These are phyloP conservation scores for Neurospora sp. DNA, from an alignment of 495 filamentous ascomycete species.

Conservation along the genomic window DNA sequence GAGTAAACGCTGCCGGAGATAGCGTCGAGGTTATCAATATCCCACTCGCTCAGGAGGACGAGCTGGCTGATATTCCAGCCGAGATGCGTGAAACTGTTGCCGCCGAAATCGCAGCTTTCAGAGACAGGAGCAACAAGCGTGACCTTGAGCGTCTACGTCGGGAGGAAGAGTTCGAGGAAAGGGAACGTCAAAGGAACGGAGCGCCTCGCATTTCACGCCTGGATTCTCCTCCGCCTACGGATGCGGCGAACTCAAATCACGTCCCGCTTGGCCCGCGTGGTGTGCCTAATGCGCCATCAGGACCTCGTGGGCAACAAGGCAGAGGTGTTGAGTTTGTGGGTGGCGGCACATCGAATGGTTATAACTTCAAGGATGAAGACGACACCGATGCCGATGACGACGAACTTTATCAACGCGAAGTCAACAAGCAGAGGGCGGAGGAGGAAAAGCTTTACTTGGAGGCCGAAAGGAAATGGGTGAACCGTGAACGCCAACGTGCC, in stretches of 20 bases:
- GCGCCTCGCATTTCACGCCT: constrained; percentile 55
- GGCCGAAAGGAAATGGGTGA: constrained; percentile 81
- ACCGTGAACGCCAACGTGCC: constrained; percentile 72
- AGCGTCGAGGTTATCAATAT: constrained; percentile 85
- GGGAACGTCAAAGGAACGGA: constrained; percentile 67
- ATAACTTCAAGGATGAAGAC: constrained; percentile 62
- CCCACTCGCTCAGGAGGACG: constrained; percentile 80
- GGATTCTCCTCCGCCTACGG: constrained; percentile 58
- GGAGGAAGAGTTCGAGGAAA: constrained; percentile 87
- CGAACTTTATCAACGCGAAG: constrained; percentile 66
- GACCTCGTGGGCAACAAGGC: constrained; percentile 50
- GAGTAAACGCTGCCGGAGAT: constrained; percentile 41
- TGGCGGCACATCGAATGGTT: constrained; percentile 53
- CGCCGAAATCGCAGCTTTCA: constrained; percentile 86
- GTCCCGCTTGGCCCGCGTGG: constrained; percentile 80
- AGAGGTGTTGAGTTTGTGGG: constrained; percentile 74
- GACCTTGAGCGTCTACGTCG: constrained; percentile 78
- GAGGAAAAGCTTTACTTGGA: constrained; percentile 75
- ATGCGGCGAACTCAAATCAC: constrained; percentile 46
- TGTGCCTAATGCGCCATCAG: constrained; percentile 68
- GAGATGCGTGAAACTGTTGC: constrained; percentile 97
- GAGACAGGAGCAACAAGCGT: constrained; percentile 75
- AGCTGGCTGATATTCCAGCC: constrained; percentile 87
- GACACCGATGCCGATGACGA: constrained; percentile 82
- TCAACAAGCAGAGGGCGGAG: constrained; percentile 61